These are phyloP conservation scores for Phytophthora megakarya DNA, from an alignment of 352 stramenopile species.

Conservation along the genomic window DNA sequence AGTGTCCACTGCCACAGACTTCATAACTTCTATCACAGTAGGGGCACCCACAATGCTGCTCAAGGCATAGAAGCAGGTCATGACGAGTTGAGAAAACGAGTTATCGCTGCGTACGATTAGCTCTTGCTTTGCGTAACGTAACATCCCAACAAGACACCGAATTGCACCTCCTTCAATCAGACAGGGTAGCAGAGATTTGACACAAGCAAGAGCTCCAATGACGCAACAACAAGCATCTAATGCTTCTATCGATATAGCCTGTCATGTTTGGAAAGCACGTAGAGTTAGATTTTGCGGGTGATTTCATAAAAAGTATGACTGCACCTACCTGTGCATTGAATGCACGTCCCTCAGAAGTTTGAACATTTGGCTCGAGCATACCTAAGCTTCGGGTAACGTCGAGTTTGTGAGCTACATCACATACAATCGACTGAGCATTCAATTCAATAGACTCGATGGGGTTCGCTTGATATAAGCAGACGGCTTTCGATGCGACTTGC, in stretches of 20 bases:
- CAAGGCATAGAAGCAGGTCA: slow-evolving; percentile 40
- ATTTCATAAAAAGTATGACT: not conserved
- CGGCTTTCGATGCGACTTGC: slow-evolving; percentile 28
- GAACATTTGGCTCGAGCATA: slow-evolving; percentile 27
- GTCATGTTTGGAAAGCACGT: not conserved
- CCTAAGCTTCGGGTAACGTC: slow-evolving; percentile 33
- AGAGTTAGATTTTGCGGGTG: not conserved
- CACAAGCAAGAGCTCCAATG: slow-evolving; percentile 32
- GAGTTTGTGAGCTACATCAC: slow-evolving; percentile 26
- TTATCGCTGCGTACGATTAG: slow-evolving; percentile 17
- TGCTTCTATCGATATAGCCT: slow-evolving; percentile 44
- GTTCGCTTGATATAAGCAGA: slow-evolving; percentile 23
- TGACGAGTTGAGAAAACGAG: slow-evolving; percentile 36
- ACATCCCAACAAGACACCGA: slow-evolving; percentile 23
- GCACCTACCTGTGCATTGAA: slow-evolving; percentile 22
- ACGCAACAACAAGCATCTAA: slow-evolving; percentile 46
- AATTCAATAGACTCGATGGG: slow-evolving; percentile 6
- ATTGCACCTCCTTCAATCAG: slow-evolving; percentile 27
- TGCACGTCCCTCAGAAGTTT: slow-evolving; percentile 9
- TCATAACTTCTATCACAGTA: not conserved
- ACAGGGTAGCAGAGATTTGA: slow-evolving; percentile 9
- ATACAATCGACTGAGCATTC: slow-evolving; percentile 29
- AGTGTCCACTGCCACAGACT: not conserved
- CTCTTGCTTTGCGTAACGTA: slow-evolving; percentile 37
- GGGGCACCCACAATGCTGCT: slow-evolving; percentile 23